Evolutionary conservation across 495 filamentous ascomycete species (phyloP), one percentile per base, ranked within the genome.

Genomic region (Neurospora africana): DNA sequence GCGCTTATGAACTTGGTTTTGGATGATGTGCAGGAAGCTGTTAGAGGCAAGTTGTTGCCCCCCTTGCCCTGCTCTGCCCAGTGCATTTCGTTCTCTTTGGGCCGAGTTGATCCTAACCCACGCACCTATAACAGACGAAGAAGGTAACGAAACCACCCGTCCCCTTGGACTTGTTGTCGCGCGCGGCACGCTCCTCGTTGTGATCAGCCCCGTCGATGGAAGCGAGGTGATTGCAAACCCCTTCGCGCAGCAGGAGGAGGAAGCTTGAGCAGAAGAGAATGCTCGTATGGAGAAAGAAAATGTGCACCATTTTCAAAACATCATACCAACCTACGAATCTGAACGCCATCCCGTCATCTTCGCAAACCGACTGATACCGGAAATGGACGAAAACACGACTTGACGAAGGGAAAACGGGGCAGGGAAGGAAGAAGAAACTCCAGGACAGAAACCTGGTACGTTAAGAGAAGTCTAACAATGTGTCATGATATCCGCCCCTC

Each of bases 1-100:
- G 94, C 95, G 76, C 85, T 99, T 41, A 98, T 98, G 95, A 99
- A 98, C 80, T 84, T 99, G 70, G 95, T 99, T 27, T 85, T 99
- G 69, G 96, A 98, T 77, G 92, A 98, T 70, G 94, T 95, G 27
- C 90, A 96, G 82, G 95, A 99, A 79, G 84, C 89, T 30, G 87
- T 97, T 82, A 86, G 92, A 84, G 95, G 95, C 97, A 76, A 74
- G 86, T 75, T 35, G 21, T 15, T 33, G 69, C 35, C 19, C 21
- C 10, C 58, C 17, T 8, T 38, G 37, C 19, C 65, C 19, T n/a
- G 53, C 38, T 44, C 61, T 37, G 11, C 53, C 23, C 27, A 8
- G 13, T 15, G 23, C 53, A 61, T 15, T 5, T 58, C 13, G n/a
- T 23, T 58, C 21, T 69, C 69, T 70, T 27, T 30, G 33, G 5